These are phyloP conservation scores for Hyphochytrium catenoides DNA, from an alignment of 352 stramenopile genomes.

Conservation along the genomic window DNA sequence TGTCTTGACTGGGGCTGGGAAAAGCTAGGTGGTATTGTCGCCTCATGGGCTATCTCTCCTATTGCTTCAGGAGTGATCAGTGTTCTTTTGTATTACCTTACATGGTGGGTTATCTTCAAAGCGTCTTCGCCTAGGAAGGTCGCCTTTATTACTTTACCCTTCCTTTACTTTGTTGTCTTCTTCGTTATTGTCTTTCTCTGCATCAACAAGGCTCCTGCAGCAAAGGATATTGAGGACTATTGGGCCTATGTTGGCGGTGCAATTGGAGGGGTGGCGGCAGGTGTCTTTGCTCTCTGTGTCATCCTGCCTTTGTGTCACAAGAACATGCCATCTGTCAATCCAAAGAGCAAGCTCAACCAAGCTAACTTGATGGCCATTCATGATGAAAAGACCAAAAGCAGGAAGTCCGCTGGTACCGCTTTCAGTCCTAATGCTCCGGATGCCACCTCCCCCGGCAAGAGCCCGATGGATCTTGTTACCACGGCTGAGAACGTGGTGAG, in stretches of 20 bases:
- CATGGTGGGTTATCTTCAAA: slow-evolving; percentile 21
- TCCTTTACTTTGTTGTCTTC: slow-evolving; percentile 26
- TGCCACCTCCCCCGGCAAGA: too few species aligned
- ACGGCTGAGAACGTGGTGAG: too few species aligned
- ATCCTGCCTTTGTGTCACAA: too few species aligned
- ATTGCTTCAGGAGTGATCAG: slow-evolving; percentile 20
- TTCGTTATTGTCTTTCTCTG: slow-evolving; percentile 22
- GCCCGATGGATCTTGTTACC: too few species aligned
- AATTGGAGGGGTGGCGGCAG: not conserved
- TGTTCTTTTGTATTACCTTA: slow-evolving; percentile 24
- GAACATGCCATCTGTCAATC: too few species aligned
- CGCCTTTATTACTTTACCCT: slow-evolving; percentile 16
- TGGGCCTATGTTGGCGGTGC: slow-evolving; percentile 1
- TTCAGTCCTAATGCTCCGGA: too few species aligned
- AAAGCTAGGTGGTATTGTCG: slow-evolving; percentile 21
- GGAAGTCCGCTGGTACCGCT: too few species aligned
- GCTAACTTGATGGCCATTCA: too few species aligned
- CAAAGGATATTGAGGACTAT: too few species aligned
- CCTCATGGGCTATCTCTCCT: slow-evolving; percentile 35
- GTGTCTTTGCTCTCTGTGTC: slow-evolving; percentile 8
- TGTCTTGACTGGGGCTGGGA: slow-evolving; percentile 16
- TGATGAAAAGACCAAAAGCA: too few species aligned
- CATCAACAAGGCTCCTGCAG: too few species aligned
- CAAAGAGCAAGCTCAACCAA: too few species aligned
- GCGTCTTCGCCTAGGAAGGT: slow-evolving; percentile 12